Evolutionary conservation across 2,329 filamentous ascomycete species (phyloP), one percentile per base, ranked within the genome.

Genomic region (Trichoderma hamatum): DNA sequence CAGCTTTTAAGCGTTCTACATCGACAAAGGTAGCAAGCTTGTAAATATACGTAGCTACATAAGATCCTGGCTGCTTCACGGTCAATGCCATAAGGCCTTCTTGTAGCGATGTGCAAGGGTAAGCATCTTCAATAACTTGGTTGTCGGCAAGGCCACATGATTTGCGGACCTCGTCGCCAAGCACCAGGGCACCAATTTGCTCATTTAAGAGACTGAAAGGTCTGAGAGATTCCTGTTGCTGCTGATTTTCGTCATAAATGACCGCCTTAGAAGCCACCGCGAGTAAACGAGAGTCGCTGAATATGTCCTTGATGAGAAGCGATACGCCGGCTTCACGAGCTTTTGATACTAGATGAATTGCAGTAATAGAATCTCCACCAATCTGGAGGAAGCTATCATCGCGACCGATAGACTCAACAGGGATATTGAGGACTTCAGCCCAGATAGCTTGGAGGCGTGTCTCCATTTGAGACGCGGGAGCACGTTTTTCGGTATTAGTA

Each of bases 11-110:
- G 2, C 61, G 66, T 6, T 59, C 62, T 39, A 74, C 19, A 2
- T 76, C 72, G 13, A 74, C 46, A 19, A 73, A 28, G 6, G 34
- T 36, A 0, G 72, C 49, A 10, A 78, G 72, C 26, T 70, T 70
- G 52, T 75, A 69, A 14, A 72, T 73, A 59, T 75, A 73, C 58
- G 75, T 74, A 3, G 77, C 75, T 14, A 81, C 73, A 56, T 82
- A 82, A 1, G 76, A 76, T 1, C 77, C 79, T 0, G 71, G 55
- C 19, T 77, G 72, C 32, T 74, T 75, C 46, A 72, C 73, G 1
- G 79, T 75, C 3, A 80, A 72, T 0, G 78, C 76, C 71, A 74
- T 73, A 16, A 74, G 56, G 24, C 72, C 73, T 11, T 72, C 69
- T 9, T 74, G 73, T 14, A 74, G 70, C 30, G 72, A 67, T 10